Conservation (phyloP, 164 flowering plant species). For the Piper longum region DNA sequence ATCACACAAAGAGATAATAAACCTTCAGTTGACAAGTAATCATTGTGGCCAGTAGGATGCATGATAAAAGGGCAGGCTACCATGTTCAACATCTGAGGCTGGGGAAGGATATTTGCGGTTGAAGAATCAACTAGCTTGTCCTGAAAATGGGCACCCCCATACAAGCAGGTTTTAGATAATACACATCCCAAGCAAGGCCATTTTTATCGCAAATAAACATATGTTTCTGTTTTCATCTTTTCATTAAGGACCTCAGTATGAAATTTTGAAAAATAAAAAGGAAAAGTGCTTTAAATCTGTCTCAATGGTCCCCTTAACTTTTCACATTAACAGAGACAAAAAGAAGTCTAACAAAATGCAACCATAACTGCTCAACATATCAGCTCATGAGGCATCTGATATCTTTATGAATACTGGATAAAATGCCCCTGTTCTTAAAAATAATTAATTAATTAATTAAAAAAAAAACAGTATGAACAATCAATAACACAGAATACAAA, state of each 20-base stretch:
- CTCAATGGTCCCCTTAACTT: too few species aligned
- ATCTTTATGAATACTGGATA: too few species aligned
- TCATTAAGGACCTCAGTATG: background rate
- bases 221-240: too few species aligned
- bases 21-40: conserved; percentile 45
- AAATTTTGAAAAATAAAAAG: too few species aligned
- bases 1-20: conserved; percentile 7
- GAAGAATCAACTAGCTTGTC: conserved; percentile 50
- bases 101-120: conserved; percentile 28
- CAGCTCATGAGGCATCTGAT: too few species aligned
- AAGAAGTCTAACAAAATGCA: too few species aligned
- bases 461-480: too few species aligned
- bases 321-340: too few species aligned
- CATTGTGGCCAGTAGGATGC: conserved; percentile 28
- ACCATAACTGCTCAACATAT: too few species aligned
- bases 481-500: background rate
- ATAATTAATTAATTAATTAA: too few species aligned
- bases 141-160: conserved; percentile 31
- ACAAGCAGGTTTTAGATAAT: background rate
- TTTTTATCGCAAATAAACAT: too few species aligned
- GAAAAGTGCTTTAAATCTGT: too few species aligned
- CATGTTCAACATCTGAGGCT: conserved; percentile 23
- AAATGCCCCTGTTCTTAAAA: background rate
- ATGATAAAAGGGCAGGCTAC: conserved; percentile 29
- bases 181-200: background rate